Evolutionary conservation across 2,329 filamentous ascomycete genomes (phyloP), one percentile per base, ranked within the genome.

Genomic region (Penicillium sumatraense): DNA sequence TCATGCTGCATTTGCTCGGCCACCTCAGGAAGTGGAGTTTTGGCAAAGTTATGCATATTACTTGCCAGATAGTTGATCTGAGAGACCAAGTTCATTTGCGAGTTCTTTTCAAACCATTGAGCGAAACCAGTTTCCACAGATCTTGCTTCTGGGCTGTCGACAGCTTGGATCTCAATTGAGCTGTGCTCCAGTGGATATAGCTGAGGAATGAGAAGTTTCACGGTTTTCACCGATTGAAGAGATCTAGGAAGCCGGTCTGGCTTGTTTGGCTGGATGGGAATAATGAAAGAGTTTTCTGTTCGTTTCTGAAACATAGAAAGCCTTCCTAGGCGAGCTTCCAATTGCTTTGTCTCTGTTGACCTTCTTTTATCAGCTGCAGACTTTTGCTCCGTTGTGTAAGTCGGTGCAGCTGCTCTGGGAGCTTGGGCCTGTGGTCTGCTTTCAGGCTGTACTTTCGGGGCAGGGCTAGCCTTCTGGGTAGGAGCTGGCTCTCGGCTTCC

Each of bases 51-150:
- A 65, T 90, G 85, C 59, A 93, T 81, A 63, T 90, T 90, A 68
- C 89, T 86, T 2, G 85, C 81, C 7, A 93, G 75, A 65, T 88
- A 90, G 68, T 93, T 93, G 63, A 93, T 72, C 63, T 90, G 88
- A 55, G 85, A 88, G 75, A 89, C 89, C 52, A 95, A 73, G 9
- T 82, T 87, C 75, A 87, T 79, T 38, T 86, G 80, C 35, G 78
- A 79, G 63, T 86, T 82, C 49, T 84, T 78, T 23, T 72, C 74
- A 14, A 83, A 81, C 70, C 83, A 86, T 54, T 82, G 73, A 6
- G 81, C 76, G 63, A 93, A 95, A 0, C 86, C 78, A 49, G 82
- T 79, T 70, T 92, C 87, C 2, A 90, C 78, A 1, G 79, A 78
- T 64, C 84, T 83, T 1, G 86, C 87, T 56, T 87, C 86, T 11